Base-by-base conservation (phyloP, 2,329 filamentous ascomycete genomes). In the Arthroderma sp. region DNA sequence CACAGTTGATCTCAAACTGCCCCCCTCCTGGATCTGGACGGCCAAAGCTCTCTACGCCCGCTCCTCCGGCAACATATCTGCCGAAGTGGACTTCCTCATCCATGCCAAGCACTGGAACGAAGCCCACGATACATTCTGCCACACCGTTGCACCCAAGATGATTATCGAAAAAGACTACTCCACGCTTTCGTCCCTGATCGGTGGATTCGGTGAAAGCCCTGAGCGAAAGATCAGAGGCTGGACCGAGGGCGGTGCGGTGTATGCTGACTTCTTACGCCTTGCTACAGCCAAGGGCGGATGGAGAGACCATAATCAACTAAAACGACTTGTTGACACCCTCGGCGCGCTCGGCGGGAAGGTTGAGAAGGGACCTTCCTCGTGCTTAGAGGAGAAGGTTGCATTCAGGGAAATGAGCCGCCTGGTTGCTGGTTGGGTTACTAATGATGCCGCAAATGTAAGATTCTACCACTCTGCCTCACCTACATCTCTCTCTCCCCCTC, bases 1-100 rank as follows among this genome's bases (percentile, higher is more conserved):
- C 22, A 74, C 74, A 0, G 67, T 73, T 38, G 77, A 76, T 30
- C 75, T 88, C 43, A 75, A 77, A 50, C 76, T 96, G 36, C 86
- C 89, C 0, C 64, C 72, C 1, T 63, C 74, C 3, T 94, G 89
- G 87, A 73, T 96, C 42, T 94, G 85, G 78, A 78, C 86, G 48
- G 86, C 91, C 11, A 85, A 88, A 58, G 88, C 88, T 8, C 71
- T 89, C 9, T 82, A 83, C 62, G 87, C 86, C 64, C 82, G 84
- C 49, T 80, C 80, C 47, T 77, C 75, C 56, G 77, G 79, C 51
- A 78, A 88, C 58, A 72, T 82, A 7, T 73, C 72, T 38, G 70
- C 71, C 4, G 86, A 94, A 62, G 83, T 89, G 6, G 74, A 82
- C 44, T 91, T 81, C 56, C 78, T 98, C 8, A 74, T 96, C 48